Evolutionary conservation across 140 eudicot species (phyloP).

Genomic region (Oenanthe javanica): DNA sequence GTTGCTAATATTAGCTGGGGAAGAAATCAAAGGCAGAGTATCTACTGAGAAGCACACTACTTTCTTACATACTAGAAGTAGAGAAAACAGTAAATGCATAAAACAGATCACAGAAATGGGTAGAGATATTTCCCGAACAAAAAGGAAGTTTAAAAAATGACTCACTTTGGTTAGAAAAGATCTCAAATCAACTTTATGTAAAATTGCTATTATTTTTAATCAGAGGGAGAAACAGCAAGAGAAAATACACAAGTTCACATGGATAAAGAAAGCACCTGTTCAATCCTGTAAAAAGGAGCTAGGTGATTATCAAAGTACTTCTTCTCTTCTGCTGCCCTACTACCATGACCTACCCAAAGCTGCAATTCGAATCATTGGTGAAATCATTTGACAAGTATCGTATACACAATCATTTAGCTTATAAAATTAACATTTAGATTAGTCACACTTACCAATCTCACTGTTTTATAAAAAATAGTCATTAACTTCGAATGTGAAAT

Average conservation of each 20-base stretch:
- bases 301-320: slow-evolving; percentile 34
- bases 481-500: neutral
- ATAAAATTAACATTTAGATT: neutral
- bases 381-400: neutral
- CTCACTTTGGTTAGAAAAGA: neutral
- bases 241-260: neutral
- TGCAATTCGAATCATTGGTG: neutral
- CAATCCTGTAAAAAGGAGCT: slow-evolving; percentile 41
- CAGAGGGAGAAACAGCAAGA: neutral
- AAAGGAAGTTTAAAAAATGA: neutral
- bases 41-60: neutral
- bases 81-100: neutral
- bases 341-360: slow-evolving; percentile 44
- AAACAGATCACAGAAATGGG: neutral
- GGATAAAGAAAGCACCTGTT: slow-evolving; percentile 23
- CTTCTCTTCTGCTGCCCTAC: slow-evolving; percentile 42
- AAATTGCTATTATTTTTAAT: no score
- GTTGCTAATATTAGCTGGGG: slow-evolving; percentile 36
- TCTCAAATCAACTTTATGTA: neutral
- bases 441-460: neutral
- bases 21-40: neutral
- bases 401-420: neutral
- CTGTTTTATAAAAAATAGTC: neutral
- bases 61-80: neutral
- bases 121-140: neutral